Percentiles rank a stretch among this genome's conserved stretches.
These are phyloP conservation scores for Ulota crispa DNA, from an alignment of 225 moss, liverwort and hornwort species.

Conservation along the genomic window DNA sequence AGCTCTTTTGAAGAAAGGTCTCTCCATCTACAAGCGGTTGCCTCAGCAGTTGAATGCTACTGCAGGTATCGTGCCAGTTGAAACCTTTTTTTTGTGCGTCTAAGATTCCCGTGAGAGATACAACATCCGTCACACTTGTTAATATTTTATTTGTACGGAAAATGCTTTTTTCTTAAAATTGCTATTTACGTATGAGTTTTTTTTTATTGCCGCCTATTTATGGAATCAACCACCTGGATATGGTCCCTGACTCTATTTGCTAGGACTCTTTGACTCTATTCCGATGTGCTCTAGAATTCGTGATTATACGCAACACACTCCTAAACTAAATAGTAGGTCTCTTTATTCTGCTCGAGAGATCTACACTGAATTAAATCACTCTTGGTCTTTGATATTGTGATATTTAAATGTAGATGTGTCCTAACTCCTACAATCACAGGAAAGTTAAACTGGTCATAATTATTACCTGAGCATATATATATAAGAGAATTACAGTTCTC, in stretches of 20 bases:
- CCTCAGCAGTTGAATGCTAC: constrained; percentile 70
- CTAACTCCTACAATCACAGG: neutral
- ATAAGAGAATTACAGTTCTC: neutral
- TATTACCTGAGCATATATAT: neutral
- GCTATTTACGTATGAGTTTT: neutral
- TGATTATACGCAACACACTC: neutral
- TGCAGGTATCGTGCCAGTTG: constrained; percentile 39
- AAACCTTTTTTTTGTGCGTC: neutral
- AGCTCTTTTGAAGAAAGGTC: constrained; percentile 58
- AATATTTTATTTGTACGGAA: neutral
- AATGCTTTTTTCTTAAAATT: neutral
- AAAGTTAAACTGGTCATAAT: neutral
- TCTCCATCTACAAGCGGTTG: constrained; percentile 62
- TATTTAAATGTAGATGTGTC: neutral
- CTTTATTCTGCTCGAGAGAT: neutral
- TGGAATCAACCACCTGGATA: neutral
- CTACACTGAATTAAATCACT: neutral
- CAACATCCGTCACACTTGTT: neutral
- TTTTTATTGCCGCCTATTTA: neutral
- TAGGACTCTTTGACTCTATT: neutral
- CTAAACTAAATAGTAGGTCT: neutral
- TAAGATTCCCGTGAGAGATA: neutral
- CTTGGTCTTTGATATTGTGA: neutral
- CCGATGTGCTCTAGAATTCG: neutral
- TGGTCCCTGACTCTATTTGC: neutral